Percentiles rank a stretch among this genome's conserved stretches.
Conservation (phyloP, 2,329 filamentous ascomycete genomes). For the Penicillium sp. region DNA sequence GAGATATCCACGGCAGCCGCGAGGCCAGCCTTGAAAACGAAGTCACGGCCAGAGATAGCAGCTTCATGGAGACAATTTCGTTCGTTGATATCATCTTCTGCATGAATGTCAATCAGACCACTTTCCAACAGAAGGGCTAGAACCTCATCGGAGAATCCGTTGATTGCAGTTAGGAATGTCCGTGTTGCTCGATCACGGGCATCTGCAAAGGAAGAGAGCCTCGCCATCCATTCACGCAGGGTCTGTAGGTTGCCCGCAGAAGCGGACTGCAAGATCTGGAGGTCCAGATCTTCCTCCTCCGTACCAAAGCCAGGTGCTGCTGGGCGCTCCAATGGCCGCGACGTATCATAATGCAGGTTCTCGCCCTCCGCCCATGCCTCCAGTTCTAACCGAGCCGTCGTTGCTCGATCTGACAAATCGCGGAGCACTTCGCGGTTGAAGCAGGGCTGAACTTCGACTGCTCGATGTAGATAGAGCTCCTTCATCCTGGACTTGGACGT, state of each 20-base stretch:
- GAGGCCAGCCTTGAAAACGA: constrained; percentile 73
- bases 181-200: constrained; percentile 73
- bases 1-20: constrained; percentile 68
- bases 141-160: constrained; percentile 73
- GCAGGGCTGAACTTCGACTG: constrained; percentile 95
- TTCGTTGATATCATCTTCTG: constrained; percentile 96
- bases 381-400: constrained; percentile 88
- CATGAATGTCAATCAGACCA: constrained; percentile 78
- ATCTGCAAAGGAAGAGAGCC: constrained; percentile 59
- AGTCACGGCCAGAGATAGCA: constrained; percentile 82
- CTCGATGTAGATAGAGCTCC: constrained; percentile 89
- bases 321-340: constrained; percentile 38
- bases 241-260: constrained; percentile 72
- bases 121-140: constrained; percentile 74
- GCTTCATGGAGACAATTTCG: constrained; percentile 94
- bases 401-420: constrained; percentile 92
- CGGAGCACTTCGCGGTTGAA: constrained; percentile 97
- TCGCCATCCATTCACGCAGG: constrained; percentile 72
- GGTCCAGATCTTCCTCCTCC: constrained; percentile 85
- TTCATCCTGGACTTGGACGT: constrained; percentile 98
- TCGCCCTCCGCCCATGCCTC: constrained; percentile 97
- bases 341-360: constrained; percentile 72
- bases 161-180: constrained; percentile 84
- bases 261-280: constrained; percentile 77
- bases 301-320: constrained; percentile 51